These are phyloP conservation scores for Candida gorgasii DNA, from an alignment of 805 yeast species.

Conservation along the genomic window DNA sequence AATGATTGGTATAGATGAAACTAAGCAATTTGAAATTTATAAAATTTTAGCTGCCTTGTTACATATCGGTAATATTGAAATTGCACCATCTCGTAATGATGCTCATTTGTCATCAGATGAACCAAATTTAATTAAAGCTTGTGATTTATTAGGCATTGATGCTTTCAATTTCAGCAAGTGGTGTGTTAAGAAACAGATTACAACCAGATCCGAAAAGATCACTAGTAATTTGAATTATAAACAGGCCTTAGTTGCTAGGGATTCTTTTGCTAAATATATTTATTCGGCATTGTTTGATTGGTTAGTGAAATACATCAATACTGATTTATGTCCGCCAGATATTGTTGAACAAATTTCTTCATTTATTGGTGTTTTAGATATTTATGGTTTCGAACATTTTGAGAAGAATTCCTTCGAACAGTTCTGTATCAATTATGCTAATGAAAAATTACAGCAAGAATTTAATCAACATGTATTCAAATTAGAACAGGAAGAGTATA, in stretches of 20 bases:
- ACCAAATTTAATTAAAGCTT: constrained; percentile 77
- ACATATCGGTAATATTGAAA: constrained; percentile 90
- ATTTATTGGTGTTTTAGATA: constrained; percentile 95
- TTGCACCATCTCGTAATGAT: constrained; percentile 80
- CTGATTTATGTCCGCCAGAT: constrained; percentile 76
- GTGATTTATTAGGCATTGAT: constrained; percentile 81
- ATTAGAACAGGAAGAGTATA: constrained; percentile 93
- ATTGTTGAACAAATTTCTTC: constrained; percentile 59
- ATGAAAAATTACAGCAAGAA: constrained; percentile 95
- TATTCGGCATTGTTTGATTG: constrained; percentile 93
- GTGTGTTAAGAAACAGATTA: constrained; percentile 89
- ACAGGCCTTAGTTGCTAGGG: constrained; percentile 89
- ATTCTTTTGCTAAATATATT: constrained; percentile 94
- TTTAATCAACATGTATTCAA: constrained; percentile 97
- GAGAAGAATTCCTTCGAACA: constrained; percentile 94
- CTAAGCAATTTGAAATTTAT: constrained; percentile 67
- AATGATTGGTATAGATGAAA: constrained; percentile 70
- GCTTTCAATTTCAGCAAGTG: constrained; percentile 77
- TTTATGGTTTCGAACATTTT: constrained; percentile 96
- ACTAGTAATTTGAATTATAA: constrained; percentile 76
- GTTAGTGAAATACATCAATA: constrained; percentile 83
- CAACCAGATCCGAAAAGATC: constrained; percentile 90
- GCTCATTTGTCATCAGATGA: constrained; percentile 84
- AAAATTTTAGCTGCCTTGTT: constrained; percentile 82
- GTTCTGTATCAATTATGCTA: constrained; percentile 95